Evolutionary conservation across 129 eudicot species (phyloP).

Genomic region (Pittosporum tobira): DNA sequence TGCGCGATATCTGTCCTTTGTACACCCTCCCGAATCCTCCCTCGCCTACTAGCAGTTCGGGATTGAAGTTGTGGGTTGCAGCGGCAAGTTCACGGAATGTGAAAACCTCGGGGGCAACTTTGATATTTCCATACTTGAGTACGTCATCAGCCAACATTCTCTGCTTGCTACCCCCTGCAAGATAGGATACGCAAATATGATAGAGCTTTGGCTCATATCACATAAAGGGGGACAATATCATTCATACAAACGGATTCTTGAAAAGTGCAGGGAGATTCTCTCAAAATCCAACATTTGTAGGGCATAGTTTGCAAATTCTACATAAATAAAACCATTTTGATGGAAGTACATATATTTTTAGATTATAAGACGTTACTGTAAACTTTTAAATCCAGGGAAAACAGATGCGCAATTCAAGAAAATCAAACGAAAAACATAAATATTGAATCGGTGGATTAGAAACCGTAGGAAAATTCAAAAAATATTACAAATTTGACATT

Average conservation of each 20-base stretch:
- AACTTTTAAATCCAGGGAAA: not conserved
- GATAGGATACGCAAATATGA: not conserved
- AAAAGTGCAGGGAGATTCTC: too few species aligned
- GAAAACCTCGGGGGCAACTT: conserved; percentile 40
- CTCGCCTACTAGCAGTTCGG: conserved; percentile 52
- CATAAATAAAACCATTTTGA: not conserved
- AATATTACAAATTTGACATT: too few species aligned
- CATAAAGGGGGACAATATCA: not conserved
- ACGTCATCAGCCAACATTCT: conserved; percentile 54
- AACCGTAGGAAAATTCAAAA: too few species aligned
- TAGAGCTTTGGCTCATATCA: not conserved
- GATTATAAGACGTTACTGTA: too few species aligned
- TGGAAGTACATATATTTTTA: not conserved
- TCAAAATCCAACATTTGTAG: too few species aligned
- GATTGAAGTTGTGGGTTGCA: conserved; percentile 65
- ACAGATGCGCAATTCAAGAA: not conserved
- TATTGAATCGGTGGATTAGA: too few species aligned
- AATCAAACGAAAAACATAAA: not conserved
- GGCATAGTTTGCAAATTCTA: not conserved
- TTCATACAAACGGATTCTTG: not conserved
- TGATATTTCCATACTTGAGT: conserved; percentile 28
- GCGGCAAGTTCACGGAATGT: conserved; percentile 58
- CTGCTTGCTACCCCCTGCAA: conserved; percentile 36
- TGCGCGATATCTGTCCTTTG: conserved; percentile 38
- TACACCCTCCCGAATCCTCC: conserved; percentile 93